A percentile compares a stretch with the other conserved stretches of the same genome.
phyloP scores from a whole-genome alignment of 139 green algal genomes.

The Picochlorum sp. region DNA sequence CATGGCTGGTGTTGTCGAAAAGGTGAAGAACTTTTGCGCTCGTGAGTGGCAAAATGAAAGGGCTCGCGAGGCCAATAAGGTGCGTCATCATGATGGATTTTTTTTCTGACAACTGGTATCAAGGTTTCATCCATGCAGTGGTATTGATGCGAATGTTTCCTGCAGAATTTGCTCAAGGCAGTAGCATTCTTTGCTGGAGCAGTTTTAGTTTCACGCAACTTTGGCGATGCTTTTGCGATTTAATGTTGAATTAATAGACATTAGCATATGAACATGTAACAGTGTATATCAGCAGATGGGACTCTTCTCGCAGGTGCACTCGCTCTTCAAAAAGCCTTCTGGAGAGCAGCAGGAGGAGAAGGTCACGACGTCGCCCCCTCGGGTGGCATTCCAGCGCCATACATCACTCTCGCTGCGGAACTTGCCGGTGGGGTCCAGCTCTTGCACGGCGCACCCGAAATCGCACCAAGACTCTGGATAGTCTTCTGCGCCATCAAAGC shows the following conservation, averaged over 20 bases:
- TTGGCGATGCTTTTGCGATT: slow-evolving; percentile 28
- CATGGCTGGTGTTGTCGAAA: neutral
- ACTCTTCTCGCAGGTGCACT: slow-evolving; percentile 31
- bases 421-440: slow-evolving; percentile 65
- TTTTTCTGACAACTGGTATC: too few species aligned
- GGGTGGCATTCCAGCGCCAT: slow-evolving; percentile 49
- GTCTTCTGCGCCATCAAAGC: slow-evolving; percentile 45
- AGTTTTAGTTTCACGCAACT: slow-evolving; percentile 29
- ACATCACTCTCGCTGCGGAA: slow-evolving; percentile 43
- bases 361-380: slow-evolving; percentile 9
- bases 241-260: slow-evolving; percentile 4
- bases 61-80: slow-evolving; percentile 16
- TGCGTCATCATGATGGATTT: neutral
- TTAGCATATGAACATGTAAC: neutral
- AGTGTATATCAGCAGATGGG: slow-evolving; percentile 5
- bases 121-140: neutral
- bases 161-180: slow-evolving; percentile 31
- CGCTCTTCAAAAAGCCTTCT: slow-evolving; percentile 27
- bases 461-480: slow-evolving; percentile 68
- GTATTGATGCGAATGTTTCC: neutral
- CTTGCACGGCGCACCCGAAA: slow-evolving; percentile 65
- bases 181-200: slow-evolving; percentile 30
- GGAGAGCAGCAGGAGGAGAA: slow-evolving; percentile 26
- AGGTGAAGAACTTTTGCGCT: slow-evolving; percentile 1
- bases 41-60: slow-evolving; percentile 22